Evolutionary conservation across 2,329 filamentous ascomycete genomes (phyloP).

Genomic region (Alternaria rosae): DNA sequence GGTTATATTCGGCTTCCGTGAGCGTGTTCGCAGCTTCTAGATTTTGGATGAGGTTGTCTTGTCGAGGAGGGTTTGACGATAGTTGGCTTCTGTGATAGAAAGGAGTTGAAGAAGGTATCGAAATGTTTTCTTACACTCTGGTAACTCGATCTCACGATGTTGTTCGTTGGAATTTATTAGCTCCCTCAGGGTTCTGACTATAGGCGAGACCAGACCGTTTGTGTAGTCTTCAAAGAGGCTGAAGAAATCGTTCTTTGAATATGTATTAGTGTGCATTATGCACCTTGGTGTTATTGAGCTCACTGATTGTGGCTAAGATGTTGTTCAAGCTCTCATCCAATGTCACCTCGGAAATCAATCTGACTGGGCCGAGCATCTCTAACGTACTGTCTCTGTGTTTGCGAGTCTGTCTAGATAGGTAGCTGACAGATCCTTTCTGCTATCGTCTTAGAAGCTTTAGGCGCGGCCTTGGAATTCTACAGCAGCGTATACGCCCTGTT

Average conservation of each 20-base stretch:
- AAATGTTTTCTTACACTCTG: not conserved
- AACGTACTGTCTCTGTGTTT: too few relatives aligned
- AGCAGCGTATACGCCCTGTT: too few relatives aligned
- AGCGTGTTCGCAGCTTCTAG: not conserved
- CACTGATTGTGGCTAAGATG: not conserved
- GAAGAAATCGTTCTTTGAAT: not conserved
- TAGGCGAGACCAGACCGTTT: not conserved
- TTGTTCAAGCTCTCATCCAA: not conserved
- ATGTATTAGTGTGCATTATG: not conserved
- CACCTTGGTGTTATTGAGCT: fast-evolving
- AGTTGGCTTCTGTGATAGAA: not conserved
- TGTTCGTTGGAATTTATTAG: not conserved
- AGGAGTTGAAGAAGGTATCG: fast-evolving
- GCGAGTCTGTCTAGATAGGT: too few relatives aligned
- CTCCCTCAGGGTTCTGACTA: not conserved
- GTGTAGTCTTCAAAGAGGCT: not conserved
- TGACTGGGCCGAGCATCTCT: not conserved
- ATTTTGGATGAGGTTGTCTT: not conserved
- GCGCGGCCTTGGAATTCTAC: too few relatives aligned
- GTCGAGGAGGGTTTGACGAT: fast-evolving
- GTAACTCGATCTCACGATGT: not conserved
- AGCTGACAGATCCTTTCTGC: too few relatives aligned
- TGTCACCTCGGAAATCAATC: not conserved
- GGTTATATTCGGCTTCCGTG: not conserved
- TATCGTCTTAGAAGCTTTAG: too few relatives aligned